Evolutionary conservation across 768 basidiomycete species (phyloP), one percentile per base, ranked within the genome.

Genomic region (Amanita inopinata): DNA sequence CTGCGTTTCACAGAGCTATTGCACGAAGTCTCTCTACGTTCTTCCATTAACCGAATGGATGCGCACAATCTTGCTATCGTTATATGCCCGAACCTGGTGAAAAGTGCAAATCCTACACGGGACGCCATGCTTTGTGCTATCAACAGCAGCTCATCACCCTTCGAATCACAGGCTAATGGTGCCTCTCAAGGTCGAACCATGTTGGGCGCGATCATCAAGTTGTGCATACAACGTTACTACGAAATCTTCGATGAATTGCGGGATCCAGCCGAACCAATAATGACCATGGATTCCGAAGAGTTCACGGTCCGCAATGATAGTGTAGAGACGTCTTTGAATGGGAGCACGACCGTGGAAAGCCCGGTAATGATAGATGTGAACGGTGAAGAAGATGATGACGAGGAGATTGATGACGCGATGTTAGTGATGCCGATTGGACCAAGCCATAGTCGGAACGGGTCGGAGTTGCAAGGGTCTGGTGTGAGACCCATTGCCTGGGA

Each of bases 171-270:
- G n/a, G 5, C 30, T 56, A 55, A 53, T 35, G 42, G 57, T n/a
- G 54, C 56, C 34, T 51, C 64, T 2, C 51, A 76, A 51, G 73
- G 71, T 24, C 64, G 63, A 49, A 77, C 76, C 6, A 87, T 85
- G 0, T 65, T 91, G 0, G 86, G 85, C 2, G 65, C 68, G 47
- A 64, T 90, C 31, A 66, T 89, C 58, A 79, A 79, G 54, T 61
- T 86, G 32, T 90, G 84, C 57, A 88, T 90, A 38, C 73, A 83
- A 52, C 75, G 76, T 32, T 91, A 90, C 56, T 89, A 81, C 56
- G 88, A 91, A 56, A 65, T 90, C 22, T 91, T 91, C 51, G 87
- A 89, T 55, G 88, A 90, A 51, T 60, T 82, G n/a, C 62, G 58
- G 44, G 88, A 89, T 60, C 73, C 78, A 11, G 71, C 70, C 46